Evolutionary conservation across 192 early-diverging fungal species (phyloP).

Genomic region (Thamnidium elegans): DNA sequence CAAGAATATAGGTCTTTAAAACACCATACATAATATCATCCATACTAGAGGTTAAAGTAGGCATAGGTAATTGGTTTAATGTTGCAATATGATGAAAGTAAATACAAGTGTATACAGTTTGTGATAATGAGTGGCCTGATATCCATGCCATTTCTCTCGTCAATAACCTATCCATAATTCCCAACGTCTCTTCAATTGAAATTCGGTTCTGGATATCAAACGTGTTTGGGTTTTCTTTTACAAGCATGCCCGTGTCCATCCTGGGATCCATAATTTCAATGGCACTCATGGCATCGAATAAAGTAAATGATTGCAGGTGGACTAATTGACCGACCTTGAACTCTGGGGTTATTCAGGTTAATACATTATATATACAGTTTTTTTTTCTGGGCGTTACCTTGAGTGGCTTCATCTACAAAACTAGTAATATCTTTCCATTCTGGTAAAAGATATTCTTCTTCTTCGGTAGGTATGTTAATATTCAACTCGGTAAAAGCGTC

Average conservation of each 20-base stretch:
- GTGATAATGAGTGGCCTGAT: slow-evolving; percentile 57
- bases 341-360: slow-evolving; percentile 26
- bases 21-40: slow-evolving; percentile 38
- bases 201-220: slow-evolving; percentile 36
- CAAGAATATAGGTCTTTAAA: slow-evolving; percentile 46
- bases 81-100: slow-evolving; percentile 47
- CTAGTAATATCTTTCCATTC: slow-evolving; percentile 47
- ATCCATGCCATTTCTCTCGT: slow-evolving; percentile 61
- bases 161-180: slow-evolving; percentile 53
- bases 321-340: slow-evolving; percentile 55
- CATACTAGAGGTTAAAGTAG: neutral
- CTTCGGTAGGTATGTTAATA: slow-evolving; percentile 23
- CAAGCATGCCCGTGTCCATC: slow-evolving; percentile 60
- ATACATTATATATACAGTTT: neutral
- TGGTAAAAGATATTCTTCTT: slow-evolving; percentile 24
- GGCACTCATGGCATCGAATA: slow-evolving; percentile 64
- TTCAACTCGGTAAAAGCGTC: slow-evolving; percentile 25
- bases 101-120: slow-evolving; percentile 56
- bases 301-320: slow-evolving; percentile 50
- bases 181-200: slow-evolving; percentile 36
- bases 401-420: slow-evolving; percentile 40
- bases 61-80: slow-evolving; percentile 15
- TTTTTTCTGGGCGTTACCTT: slow-evolving; percentile 29
- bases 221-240: slow-evolving; percentile 37
- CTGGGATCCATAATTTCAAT: slow-evolving; percentile 66